Evolutionary conservation across 305 asterid genomes (phyloP).

Genomic region (Fraxinus floribunda): DNA sequence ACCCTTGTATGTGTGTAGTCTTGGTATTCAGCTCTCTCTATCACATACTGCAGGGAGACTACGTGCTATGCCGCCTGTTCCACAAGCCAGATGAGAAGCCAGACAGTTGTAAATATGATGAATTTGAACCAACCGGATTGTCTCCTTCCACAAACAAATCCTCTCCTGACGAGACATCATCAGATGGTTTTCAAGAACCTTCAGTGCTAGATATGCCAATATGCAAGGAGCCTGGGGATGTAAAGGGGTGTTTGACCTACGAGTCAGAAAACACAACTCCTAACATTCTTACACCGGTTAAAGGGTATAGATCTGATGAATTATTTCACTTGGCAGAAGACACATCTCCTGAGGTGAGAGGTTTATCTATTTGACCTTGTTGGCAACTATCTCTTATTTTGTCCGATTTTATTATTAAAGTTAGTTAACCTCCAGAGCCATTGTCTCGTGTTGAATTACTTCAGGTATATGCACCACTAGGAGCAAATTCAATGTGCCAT

Average conservation of each 20-base stretch:
- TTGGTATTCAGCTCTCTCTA: slow-evolving; percentile 9
- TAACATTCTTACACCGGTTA: slow-evolving; percentile 31
- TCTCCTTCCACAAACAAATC: slow-evolving; percentile 47
- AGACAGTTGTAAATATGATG: slow-evolving; percentile 39
- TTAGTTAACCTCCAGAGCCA: slow-evolving; percentile 16
- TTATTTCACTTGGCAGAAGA: slow-evolving; percentile 41
- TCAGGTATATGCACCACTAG: slow-evolving; percentile 25
- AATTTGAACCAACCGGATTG: slow-evolving; percentile 40
- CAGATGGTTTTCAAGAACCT: slow-evolving; percentile 47
- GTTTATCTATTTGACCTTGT: slow-evolving; percentile 10
- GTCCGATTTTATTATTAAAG: slow-evolving; percentile 1
- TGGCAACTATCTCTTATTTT: not conserved
- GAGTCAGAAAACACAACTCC: slow-evolving; percentile 33
- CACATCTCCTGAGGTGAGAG: slow-evolving; percentile 42
- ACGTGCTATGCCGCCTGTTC: slow-evolving; percentile 72
- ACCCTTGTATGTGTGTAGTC: not conserved
- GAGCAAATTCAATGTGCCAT: slow-evolving; percentile 25
- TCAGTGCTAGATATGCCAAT: slow-evolving; percentile 30
- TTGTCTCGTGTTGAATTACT: slow-evolving; percentile 1
- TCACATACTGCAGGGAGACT: slow-evolving; percentile 51
- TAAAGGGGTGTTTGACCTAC: slow-evolving; percentile 33
- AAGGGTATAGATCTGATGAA: slow-evolving; percentile 42
- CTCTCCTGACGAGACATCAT: slow-evolving; percentile 57
- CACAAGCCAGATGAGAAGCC: slow-evolving; percentile 54
- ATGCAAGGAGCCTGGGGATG: slow-evolving; percentile 39